A percentile compares a stretch with the other conserved stretches of the same genome.
Evolutionary conservation across 1,284 basidiomycete species (phyloP).

Genomic region (Rhodotorula sp.): DNA sequence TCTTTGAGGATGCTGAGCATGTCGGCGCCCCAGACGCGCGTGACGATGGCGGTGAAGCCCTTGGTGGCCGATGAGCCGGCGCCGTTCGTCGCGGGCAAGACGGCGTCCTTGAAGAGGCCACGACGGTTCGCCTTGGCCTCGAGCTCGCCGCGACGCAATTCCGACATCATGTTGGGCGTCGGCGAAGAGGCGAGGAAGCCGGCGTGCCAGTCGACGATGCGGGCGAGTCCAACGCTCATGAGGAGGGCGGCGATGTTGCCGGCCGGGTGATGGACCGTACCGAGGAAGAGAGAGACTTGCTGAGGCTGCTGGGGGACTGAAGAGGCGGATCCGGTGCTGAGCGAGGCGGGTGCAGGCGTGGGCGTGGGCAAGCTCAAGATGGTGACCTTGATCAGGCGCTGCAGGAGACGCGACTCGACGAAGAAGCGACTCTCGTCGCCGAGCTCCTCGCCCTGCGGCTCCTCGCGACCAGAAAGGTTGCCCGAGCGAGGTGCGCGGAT

Average conservation of each 20-base stretch:
- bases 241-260: slow-evolving; percentile 93
- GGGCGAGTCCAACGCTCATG: slow-evolving; percentile 78
- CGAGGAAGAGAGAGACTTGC: slow-evolving; percentile 75
- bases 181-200: slow-evolving; percentile 73
- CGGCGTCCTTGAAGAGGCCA: slow-evolving; percentile 70
- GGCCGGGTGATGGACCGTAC: slow-evolving; percentile 84
- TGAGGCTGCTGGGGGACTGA: slow-evolving; percentile 52
- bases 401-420: slow-evolving; percentile 86
- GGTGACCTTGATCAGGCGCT: slow-evolving; percentile 80
- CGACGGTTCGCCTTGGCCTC: slow-evolving; percentile 76
- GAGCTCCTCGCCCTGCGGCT: slow-evolving; percentile 43
- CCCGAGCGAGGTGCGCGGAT: slow-evolving; percentile 74
- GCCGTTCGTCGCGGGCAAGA: slow-evolving; percentile 7
- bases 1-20: slow-evolving; percentile 74
- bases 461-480: slow-evolving; percentile 29
- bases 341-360: slow-evolving; percentile 62
- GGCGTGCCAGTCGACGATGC: slow-evolving; percentile 96
- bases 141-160: slow-evolving; percentile 78
- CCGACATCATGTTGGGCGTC: slow-evolving; percentile 70
- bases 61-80: slow-evolving; percentile 19
- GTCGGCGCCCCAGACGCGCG: slow-evolving; percentile 88
- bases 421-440: slow-evolving; percentile 81
- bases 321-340: slow-evolving; percentile 26
- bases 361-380: slow-evolving; percentile 80
- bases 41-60: slow-evolving; percentile 76